Evolutionary conservation across 2,329 filamentous ascomycete genomes (phyloP).

Genomic region (Botrytis elliptica): DNA sequence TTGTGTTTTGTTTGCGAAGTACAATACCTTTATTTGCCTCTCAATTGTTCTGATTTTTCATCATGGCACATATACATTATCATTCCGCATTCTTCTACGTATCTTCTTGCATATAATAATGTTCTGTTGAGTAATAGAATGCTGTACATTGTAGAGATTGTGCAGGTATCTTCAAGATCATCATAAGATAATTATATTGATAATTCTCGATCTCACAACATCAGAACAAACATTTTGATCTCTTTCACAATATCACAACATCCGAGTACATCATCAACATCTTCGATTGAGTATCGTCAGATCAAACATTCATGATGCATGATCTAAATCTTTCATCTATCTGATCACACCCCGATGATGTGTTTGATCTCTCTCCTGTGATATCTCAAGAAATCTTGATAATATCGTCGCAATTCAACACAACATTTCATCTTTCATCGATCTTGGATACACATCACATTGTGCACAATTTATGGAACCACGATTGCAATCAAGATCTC

Average conservation of each 20-base stretch:
- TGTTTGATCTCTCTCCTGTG: background rate
- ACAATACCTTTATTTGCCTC: background rate
- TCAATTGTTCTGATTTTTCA: background rate
- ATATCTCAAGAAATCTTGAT: conserved; percentile 3
- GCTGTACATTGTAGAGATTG: background rate
- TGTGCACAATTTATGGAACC: background rate
- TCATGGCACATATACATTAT: background rate
- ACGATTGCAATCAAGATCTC: background rate
- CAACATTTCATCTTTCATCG: background rate
- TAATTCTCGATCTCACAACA: background rate
- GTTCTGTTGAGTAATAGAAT: background rate
- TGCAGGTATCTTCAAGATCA: too few relatives aligned
- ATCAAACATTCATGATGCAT: conserved; percentile 1
- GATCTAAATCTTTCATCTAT: background rate
- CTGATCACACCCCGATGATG: background rate
- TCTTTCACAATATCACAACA: background rate
- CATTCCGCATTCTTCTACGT: background rate
- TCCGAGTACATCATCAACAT: background rate
- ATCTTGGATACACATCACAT: background rate
- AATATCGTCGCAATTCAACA: conserved; percentile 1
- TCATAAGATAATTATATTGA: background rate
- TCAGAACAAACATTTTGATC: background rate
- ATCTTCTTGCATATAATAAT: background rate
- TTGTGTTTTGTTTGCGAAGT: background rate
- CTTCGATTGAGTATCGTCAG: background rate